These are phyloP conservation scores for Closterium sp. DNA, from an alignment of 139 green algal species.

Conservation along the genomic window DNA sequence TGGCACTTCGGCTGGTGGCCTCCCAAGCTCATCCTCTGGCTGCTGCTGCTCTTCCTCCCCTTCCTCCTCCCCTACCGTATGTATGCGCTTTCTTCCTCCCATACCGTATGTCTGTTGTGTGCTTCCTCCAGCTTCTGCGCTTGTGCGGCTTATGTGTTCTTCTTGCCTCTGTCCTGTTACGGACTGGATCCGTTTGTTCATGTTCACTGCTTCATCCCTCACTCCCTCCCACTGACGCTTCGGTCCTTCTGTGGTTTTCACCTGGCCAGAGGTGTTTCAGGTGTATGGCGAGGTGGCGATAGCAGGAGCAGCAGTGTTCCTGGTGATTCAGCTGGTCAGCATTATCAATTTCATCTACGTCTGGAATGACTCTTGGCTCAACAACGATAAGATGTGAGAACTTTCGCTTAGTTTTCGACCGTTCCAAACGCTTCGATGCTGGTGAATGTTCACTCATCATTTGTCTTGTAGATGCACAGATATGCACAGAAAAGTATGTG, in stretches of 20 bases:
- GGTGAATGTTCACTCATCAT: not conserved
- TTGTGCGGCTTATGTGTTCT: too few species aligned
- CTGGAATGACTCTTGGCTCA: slow-evolving; percentile 90
- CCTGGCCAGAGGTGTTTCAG: slow-evolving; percentile 28
- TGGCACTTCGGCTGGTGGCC: slow-evolving; percentile 43
- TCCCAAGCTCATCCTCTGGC: slow-evolving; percentile 14
- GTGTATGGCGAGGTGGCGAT: slow-evolving; percentile 20
- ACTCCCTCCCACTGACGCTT: not conserved
- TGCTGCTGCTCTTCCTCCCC: slow-evolving; percentile 23
- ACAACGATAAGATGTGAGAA: slow-evolving; percentile 72
- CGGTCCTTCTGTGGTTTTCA: not conserved
- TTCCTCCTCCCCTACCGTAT: slow-evolving; percentile 31
- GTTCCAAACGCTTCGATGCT: not conserved
- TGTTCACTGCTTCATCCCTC: too few species aligned
- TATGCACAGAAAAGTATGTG: not conserved
- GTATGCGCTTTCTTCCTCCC: too few species aligned
- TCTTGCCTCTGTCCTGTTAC: too few species aligned
- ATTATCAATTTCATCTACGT: slow-evolving; percentile 86
- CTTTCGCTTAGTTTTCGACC: not conserved
- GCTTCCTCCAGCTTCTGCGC: too few species aligned
- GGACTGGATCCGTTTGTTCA: too few species aligned
- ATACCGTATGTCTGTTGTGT: too few species aligned
- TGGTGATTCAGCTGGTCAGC: slow-evolving; percentile 93
- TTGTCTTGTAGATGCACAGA: not conserved
- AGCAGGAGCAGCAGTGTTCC: slow-evolving; percentile 66